A percentile compares a stretch with the other conserved stretches of the same genome.
These are phyloP conservation scores for Prunus mira DNA, from an alignment of 306 rosid species.

Conservation along the genomic window DNA sequence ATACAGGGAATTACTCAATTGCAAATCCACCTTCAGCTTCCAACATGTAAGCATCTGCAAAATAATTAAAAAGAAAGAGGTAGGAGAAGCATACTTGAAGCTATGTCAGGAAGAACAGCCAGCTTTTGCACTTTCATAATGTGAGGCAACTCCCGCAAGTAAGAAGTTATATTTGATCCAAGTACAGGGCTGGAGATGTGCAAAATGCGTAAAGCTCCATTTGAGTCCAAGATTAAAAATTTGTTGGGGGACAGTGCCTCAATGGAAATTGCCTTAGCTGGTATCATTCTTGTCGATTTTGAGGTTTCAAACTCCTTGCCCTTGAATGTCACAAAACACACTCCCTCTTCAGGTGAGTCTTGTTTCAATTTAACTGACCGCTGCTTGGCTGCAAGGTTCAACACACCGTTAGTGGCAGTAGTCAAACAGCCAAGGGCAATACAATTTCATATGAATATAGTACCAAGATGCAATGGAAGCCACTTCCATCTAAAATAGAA, in stretches of 20 bases:
- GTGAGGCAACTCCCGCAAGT: constrained; percentile 53
- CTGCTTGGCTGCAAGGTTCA: constrained; percentile 58
- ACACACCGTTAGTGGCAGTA: constrained; percentile 30
- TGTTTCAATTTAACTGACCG: constrained; percentile 48
- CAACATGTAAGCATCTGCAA: constrained; percentile 21
- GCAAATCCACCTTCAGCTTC: constrained; percentile 5
- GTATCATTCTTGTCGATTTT: constrained; percentile 33
- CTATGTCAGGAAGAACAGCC: constrained; percentile 61
- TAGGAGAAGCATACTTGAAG: constrained; percentile 49
- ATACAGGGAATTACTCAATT: background rate
- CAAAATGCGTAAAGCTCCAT: constrained; percentile 68
- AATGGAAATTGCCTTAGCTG: constrained; percentile 64
- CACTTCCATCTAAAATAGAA: constrained; percentile 12
- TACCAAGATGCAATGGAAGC: constrained; percentile 19
- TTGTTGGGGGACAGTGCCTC: constrained; percentile 64
- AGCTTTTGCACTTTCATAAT: constrained; percentile 60
- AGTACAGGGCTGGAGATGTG: constrained; percentile 45
- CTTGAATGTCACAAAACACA: constrained; percentile 61
- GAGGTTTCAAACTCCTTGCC: constrained; percentile 38
- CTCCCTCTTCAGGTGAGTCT: constrained; percentile 47
- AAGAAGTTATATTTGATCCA: constrained; percentile 51
- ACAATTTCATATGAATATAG: constrained; percentile 10
- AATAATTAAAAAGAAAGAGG: background rate
- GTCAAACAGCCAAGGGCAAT: background rate
- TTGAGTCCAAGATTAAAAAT: constrained; percentile 69